Conservation (phyloP, 257 asterid genomes). For the Ballota nigra region DNA sequence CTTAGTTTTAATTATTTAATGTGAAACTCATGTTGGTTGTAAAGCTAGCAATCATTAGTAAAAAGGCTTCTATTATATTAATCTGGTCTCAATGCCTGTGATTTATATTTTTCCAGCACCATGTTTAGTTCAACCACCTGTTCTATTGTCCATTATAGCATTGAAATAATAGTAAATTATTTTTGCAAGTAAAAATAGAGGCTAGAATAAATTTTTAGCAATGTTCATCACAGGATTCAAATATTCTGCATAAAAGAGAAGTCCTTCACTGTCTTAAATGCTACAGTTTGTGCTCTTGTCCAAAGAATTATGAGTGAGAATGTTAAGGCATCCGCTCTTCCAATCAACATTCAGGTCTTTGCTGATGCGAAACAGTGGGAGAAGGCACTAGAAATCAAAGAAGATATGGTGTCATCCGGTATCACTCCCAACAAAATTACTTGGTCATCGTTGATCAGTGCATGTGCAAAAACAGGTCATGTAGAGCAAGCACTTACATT, state of each 20-base stretch:
- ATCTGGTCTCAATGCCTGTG: slow-evolving; percentile 12
- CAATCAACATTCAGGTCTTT: slow-evolving; percentile 71
- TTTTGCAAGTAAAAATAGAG: slow-evolving; percentile 15
- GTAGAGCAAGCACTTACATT: slow-evolving; percentile 66
- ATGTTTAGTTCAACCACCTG: slow-evolving; percentile 15
- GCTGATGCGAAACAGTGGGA: slow-evolving; percentile 95
- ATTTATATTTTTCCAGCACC: slow-evolving; percentile 6
- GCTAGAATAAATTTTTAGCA: slow-evolving; percentile 16
- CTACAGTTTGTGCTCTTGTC: slow-evolving; percentile 29
- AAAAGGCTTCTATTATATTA: slow-evolving; percentile 12
- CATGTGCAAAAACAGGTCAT: slow-evolving; percentile 90
- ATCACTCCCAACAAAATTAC: slow-evolving; percentile 72
- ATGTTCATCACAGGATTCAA: slow-evolving; percentile 25
- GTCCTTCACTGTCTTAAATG: slow-evolving; percentile 21
- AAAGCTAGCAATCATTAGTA: not conserved
- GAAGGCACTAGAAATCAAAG: slow-evolving; percentile 75
- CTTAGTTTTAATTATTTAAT: not conserved
- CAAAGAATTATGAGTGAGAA: slow-evolving; percentile 32
- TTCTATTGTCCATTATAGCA: slow-evolving; percentile 16
- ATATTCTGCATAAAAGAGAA: slow-evolving; percentile 22
- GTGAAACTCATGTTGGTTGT: slow-evolving; percentile 9
- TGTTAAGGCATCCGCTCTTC: slow-evolving; percentile 28
- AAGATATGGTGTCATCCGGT: slow-evolving; percentile 73
- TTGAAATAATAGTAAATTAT: slow-evolving; percentile 9
- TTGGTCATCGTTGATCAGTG: slow-evolving; percentile 90